Percentiles rank a stretch among this genome's conserved stretches.
Conservation (phyloP, 305 asterid genomes). For the Solanum aculeatissimum region DNA sequence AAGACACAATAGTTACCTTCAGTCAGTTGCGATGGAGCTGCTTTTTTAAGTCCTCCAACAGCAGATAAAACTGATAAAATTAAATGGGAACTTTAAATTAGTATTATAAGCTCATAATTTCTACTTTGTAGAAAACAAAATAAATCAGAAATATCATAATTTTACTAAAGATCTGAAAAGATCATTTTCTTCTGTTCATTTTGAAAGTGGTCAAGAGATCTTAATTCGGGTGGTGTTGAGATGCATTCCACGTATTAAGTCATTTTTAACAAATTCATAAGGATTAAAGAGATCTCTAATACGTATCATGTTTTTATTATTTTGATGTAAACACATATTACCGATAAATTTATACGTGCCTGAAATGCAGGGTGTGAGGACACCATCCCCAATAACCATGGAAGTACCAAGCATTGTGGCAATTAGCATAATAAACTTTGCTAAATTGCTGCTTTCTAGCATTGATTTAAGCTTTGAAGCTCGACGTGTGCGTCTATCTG, state of each 20-base stretch:
- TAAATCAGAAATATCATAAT: background rate
- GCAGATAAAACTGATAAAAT: slow-evolving; percentile 42
- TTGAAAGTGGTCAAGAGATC: background rate
- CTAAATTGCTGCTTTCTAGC: slow-evolving; percentile 31
- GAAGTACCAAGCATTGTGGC: slow-evolving; percentile 76
- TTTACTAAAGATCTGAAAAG: background rate
- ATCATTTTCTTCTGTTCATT: background rate
- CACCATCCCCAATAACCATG: slow-evolving; percentile 75
- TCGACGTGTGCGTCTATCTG: slow-evolving; percentile 4
- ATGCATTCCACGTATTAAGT: background rate
- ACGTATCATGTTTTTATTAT: background rate
- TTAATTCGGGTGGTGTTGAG: background rate
- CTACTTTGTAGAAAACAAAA: too few species aligned
- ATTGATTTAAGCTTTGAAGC: slow-evolving; percentile 28
- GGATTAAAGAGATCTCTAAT: background rate
- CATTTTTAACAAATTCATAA: background rate
- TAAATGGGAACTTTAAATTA: background rate
- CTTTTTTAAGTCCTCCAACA: slow-evolving; percentile 44
- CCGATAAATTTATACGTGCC: background rate
- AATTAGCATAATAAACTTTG: slow-evolving; percentile 31
- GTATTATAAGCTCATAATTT: background rate
- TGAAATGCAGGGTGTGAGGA: slow-evolving; percentile 60
- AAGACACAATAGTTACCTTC: slow-evolving; percentile 16
- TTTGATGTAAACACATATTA: background rate
- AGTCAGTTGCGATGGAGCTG: slow-evolving; percentile 24